Base-by-base conservation (phyloP, 306 rosid species). In the Trifolium pratense region DNA sequence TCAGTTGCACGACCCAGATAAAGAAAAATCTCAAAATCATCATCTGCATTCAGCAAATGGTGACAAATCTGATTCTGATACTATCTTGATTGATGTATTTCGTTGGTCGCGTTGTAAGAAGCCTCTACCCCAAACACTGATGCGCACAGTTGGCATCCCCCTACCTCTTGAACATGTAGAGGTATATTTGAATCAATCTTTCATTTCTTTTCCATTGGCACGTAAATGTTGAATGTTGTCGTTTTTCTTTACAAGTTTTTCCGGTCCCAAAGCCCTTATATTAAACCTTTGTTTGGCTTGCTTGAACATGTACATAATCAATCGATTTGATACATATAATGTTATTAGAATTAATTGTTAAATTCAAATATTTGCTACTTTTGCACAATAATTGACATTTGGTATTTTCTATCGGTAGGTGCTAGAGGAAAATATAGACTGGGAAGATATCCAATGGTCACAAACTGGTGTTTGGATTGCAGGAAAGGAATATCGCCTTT, bases 401-500 rank as follows among this genome's bases (percentile, higher is more conserved):
- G 64, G 71, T 55, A 72, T 57, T 56, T 62, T 69, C 7, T 80
- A 15, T 21, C 52, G 14, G 5, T 79, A 93, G 98, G 96, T 93
- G 37, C 68, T 93, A 78, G 96, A 88, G 87, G 97, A 93, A 75
- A 91, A 91, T 66, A 76, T 93, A 63, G 98, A 93, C 48, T 93
- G 98, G 98, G 98, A 93, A 81, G 97, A 93, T 73, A 87, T 93
- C n/a, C 97, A 85, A 74, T 93, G 98, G 98, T 93, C 98, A 2
- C 97, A 93, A 72, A 88, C 96, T 26, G 98, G 98, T 32, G 97
- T 93, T 43, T 93, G 98, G 98, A 83, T 93, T 80, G 93, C 90
- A 14, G 94, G 92, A 32, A 91, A 88, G 80, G 98, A 93, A 70
- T 93, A 93, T 81, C 75, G 84, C 17, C 94, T 93, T 45, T 96